Conservation (phyloP, 805 yeast genomes). For the Starmerella davenportii region DNA sequence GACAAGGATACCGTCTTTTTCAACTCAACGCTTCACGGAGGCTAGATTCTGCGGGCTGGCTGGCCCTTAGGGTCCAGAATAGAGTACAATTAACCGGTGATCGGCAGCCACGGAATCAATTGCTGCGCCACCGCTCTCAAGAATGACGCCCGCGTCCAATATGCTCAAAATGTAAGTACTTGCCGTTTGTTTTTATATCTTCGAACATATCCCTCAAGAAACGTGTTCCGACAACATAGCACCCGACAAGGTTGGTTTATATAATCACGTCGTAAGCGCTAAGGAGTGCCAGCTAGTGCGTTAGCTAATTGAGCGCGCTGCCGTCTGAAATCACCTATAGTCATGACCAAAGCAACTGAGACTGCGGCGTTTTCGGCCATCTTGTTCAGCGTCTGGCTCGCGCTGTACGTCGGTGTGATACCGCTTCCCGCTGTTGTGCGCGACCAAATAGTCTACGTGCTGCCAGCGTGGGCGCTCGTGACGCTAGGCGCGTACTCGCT, state of each 20-base stretch:
- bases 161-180: no score
- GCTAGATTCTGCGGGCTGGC: slow-evolving; percentile 33
- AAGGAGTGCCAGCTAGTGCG: no score
- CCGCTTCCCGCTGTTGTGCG: slow-evolving; percentile 36
- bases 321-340: no score
- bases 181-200: no score
- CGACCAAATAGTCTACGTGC: slow-evolving; percentile 39
- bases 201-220: no score
- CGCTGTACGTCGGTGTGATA: slow-evolving; percentile 33
- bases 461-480: slow-evolving; percentile 56
- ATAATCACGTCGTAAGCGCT: no score
- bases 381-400: slow-evolving; percentile 35
- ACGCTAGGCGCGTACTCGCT: slow-evolving; percentile 52
- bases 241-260: no score
- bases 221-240: no score
- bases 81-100: background rate
- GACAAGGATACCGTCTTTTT: slow-evolving; percentile 64
- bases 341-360: slow-evolving; percentile 60
- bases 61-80: background rate
- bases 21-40: slow-evolving; percentile 91
- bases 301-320: no score
- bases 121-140: no score
- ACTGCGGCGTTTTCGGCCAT: slow-evolving; percentile 32
- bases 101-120: no score
- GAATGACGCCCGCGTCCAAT: background rate